Base-by-base conservation (phyloP, 495 filamentous ascomycete genomes). In the Jackrogersella multiformis region DNA sequence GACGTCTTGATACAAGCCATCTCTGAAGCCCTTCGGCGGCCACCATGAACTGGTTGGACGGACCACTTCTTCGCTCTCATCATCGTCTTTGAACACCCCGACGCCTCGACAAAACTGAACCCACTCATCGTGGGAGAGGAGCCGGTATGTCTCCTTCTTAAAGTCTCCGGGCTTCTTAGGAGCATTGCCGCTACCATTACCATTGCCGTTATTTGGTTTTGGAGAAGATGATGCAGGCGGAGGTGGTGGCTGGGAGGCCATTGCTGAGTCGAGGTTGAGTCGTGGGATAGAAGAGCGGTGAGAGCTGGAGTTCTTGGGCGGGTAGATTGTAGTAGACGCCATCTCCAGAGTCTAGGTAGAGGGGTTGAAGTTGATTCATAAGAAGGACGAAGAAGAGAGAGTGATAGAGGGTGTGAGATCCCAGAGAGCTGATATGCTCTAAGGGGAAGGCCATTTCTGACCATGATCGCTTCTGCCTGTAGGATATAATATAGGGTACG, bases 1-100 rank as follows among this genome's bases (percentile, higher is more conserved):
- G 23, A 80, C 75, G 58, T 83, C 80, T 30, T 73, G 67, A 52
- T 81, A 83, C 4, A 83, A 60, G 0, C 81, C 81, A 21, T 78
- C 73, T 26, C 74, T 75, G n/a, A 82, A 71, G 2, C 81, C 81
- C 52, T 73, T 74, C 7, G 81, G 78, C 5, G 80, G 77, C 78
- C 77, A 83, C 73, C 75, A 71, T 64, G 74, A 76, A 54, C 71
- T 76, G 5, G 75, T 79, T 6, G 75, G 79, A 30, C 80, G 77
- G 15, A 81, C 66, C 1, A 81, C 71, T 20, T 60, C 69, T 41
- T 82, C 75, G n/a, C 76, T 72, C 65, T 81, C 80, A 41, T 73
- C 75, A 26, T 81, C 75, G 28, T 81, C 80, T 13, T 61, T 70
- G 64, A 82, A 77, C n/a, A 79, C 80, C 0, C 81, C 80, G 15